Conservation (phyloP, 768 basidiomycete species). For the Leucocoprinus sp. region DNA sequence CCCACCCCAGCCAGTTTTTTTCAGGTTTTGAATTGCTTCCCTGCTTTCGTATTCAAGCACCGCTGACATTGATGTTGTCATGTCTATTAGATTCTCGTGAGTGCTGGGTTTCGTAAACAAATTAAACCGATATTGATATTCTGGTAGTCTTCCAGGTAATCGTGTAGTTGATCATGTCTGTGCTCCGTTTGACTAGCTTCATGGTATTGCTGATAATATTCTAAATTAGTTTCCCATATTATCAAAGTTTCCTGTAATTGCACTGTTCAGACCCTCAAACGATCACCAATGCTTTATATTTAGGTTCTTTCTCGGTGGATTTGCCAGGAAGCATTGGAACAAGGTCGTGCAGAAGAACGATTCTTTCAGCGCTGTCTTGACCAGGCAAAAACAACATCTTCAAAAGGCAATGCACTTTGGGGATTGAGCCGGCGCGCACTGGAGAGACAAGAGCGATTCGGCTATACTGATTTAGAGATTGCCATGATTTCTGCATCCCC, state of each 20-base stretch:
- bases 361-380: conserved; percentile 18
- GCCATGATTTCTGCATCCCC: conserved; percentile 27
- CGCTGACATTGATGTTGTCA: neutral
- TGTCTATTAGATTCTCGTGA: neutral
- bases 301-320: conserved; percentile 24
- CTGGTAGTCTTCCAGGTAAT: conserved; percentile 8
- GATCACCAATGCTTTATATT: neutral
- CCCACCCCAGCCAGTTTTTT: neutral
- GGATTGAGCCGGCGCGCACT: conserved; percentile 30
- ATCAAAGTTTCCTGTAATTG: conserved; percentile 9
- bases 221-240: conserved; percentile 10
- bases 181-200: neutral
- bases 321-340: conserved; percentile 17
- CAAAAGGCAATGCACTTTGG: conserved; percentile 15
- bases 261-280: too few species aligned
- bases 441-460: conserved; percentile 32
- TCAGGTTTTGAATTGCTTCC: neutral
- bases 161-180: conserved; percentile 10
- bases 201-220: neutral
- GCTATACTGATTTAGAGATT: conserved; percentile 32
- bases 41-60: too few species aligned
- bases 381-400: conserved; percentile 15
- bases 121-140: neutral
- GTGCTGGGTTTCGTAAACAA: neutral
- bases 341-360: conserved; percentile 15